Evolutionary conservation across 257 asterid genomes (phyloP).

Genomic region (Schizonepeta tenuifolia): DNA sequence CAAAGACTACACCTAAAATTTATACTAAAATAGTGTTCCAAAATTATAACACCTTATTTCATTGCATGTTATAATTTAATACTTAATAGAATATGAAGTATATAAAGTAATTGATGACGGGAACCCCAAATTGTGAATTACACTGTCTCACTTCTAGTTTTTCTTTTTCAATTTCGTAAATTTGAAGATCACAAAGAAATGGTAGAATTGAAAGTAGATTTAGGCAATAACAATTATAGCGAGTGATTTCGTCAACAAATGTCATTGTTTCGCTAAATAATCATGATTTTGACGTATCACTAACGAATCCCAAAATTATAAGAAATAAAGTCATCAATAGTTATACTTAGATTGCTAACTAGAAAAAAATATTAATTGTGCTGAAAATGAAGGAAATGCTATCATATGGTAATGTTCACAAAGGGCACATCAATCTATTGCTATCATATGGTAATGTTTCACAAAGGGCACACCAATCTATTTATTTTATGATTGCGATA

Average conservation of each 20-base stretch:
- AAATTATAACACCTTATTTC: too few relatives aligned
- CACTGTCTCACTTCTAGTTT: too few relatives aligned
- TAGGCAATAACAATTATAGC: not conserved
- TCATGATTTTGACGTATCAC: slow-evolving; percentile 10
- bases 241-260: not conserved
- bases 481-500: too few relatives aligned
- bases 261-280: not conserved
- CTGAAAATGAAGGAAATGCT: not conserved
- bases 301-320: not conserved
- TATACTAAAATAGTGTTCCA: too few relatives aligned
- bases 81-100: too few relatives aligned
- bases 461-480: not conserved
- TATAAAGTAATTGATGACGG: too few relatives aligned
- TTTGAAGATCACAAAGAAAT: not conserved
- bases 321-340: not conserved
- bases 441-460: not conserved
- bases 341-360: not conserved
- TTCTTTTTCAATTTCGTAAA: not conserved
- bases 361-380: not conserved
- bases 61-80: too few relatives aligned
- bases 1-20: too few relatives aligned
- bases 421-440: not conserved
- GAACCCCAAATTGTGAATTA: too few relatives aligned
- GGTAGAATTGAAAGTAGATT: not conserved
- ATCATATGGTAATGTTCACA: not conserved